Conservation (phyloP, 2,329 filamentous ascomycete species). For the Claviceps sp. region DNA sequence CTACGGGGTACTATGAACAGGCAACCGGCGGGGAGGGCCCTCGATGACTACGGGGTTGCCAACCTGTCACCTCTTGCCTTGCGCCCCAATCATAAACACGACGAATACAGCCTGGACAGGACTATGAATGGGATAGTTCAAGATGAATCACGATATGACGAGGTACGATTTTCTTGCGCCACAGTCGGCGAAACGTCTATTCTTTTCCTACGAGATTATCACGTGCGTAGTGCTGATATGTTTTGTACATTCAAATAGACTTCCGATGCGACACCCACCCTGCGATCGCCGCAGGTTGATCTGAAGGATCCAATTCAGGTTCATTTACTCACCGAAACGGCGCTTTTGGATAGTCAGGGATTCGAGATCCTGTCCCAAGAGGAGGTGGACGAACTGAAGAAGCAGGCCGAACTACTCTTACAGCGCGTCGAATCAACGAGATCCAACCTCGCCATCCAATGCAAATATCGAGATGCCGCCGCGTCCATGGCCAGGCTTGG, state of each 20-base stretch:
- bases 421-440: constrained; percentile 71
- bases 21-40: constrained; percentile 20
- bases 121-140: constrained; percentile 12
- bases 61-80: constrained; percentile 20
- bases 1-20: constrained; percentile 22
- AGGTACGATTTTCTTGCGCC: constrained; percentile 31
- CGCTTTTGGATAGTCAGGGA: constrained; percentile 72
- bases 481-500: constrained; percentile 68
- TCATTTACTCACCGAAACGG: constrained; percentile 87
- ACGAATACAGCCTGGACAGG: constrained; percentile 45
- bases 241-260: background rate
- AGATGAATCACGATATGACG: constrained; percentile 40
- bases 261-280: constrained; percentile 1
- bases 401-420: constrained; percentile 59
- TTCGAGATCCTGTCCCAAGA: constrained; percentile 82
- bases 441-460: constrained; percentile 76
- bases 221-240: background rate
- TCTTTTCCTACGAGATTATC: background rate
- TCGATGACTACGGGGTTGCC: constrained; percentile 22
- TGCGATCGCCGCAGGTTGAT: constrained; percentile 38
- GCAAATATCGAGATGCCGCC: constrained; percentile 88
- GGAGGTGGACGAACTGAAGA: constrained; percentile 85
- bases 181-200: background rate
- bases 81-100: constrained; percentile 33
- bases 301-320: constrained; percentile 65